Percentiles rank a stretch among this genome's conserved stretches.
Conservation (phyloP, 352 stramenopile genomes). For the Pythium vanterpoolii region DNA sequence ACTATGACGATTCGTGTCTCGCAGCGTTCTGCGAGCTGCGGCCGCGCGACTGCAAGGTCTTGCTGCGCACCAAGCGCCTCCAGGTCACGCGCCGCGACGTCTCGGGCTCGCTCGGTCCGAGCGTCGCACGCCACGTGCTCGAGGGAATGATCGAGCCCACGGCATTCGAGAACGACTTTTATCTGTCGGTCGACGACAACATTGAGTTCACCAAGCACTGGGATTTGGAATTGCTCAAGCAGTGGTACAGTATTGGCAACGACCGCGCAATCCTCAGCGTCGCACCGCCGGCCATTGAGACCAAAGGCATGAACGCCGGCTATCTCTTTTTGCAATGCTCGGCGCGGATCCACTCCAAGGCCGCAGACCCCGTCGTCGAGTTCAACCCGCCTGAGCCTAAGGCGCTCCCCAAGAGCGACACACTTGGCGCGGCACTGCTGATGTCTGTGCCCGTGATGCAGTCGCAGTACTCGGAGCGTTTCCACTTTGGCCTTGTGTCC, state of each 20-base stretch:
- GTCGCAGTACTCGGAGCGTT: conserved; percentile 78
- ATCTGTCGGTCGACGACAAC: conserved; percentile 65
- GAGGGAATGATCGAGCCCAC: conserved; percentile 56
- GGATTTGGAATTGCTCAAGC: conserved; percentile 69
- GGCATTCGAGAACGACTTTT: conserved; percentile 48
- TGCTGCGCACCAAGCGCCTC: conserved; percentile 55
- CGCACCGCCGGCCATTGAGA: conserved; percentile 51
- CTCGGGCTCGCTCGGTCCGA: conserved; percentile 46
- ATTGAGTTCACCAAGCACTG: conserved; percentile 71
- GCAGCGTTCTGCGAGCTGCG: conserved; percentile 54
- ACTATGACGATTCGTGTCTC: conserved; percentile 56
- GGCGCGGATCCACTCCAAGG: conserved; percentile 74
- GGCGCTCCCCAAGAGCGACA: not conserved
- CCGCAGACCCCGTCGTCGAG: conserved; percentile 53
- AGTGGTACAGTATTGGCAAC: conserved; percentile 82
- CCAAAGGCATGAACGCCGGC: conserved; percentile 31
- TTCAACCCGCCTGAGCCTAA: conserved; percentile 74
- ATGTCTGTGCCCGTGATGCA: conserved; percentile 58
- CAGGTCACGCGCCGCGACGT: conserved; percentile 50
- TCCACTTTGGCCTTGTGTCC: conserved; percentile 67
- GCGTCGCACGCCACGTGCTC: conserved; percentile 51
- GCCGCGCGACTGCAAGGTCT: conserved; percentile 36
- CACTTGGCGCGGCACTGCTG: not conserved
- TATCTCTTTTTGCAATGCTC: conserved; percentile 72
- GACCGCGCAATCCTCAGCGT: conserved; percentile 78